Evolutionary conservation across 108 stramenopile genomes (phyloP).

Genomic region (Nannochloropsis gaditana): DNA sequence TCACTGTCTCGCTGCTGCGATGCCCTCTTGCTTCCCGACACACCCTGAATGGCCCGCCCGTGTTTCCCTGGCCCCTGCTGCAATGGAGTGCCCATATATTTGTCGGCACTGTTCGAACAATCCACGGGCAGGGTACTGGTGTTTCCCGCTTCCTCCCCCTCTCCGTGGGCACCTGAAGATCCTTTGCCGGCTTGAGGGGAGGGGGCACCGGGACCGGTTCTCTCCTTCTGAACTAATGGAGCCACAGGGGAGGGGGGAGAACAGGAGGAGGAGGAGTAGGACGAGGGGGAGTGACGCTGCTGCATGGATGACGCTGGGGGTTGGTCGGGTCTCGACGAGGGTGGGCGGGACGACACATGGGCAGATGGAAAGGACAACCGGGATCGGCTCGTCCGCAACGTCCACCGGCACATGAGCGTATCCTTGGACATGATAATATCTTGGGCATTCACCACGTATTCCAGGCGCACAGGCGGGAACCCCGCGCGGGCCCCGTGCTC

Average conservation of each 20-base stretch:
- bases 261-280: background rate
- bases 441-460: background rate
- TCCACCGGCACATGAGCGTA: slow-evolving; percentile 88
- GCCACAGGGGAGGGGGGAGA: background rate
- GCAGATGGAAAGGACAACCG: background rate
- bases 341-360: background rate
- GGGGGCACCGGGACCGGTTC: background rate
- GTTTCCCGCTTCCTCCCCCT: background rate
- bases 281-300: background rate
- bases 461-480: background rate
- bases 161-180: background rate
- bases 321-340: too few species aligned
- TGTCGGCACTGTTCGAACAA: background rate
- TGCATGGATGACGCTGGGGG: background rate
- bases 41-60: background rate
- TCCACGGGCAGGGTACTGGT: background rate
- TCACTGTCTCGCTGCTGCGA: background rate
- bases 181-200: background rate
- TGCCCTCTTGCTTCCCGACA: background rate
- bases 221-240: too few species aligned
- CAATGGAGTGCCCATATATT: background rate
- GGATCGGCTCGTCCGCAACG: slow-evolving; percentile 68
- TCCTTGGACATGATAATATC: background rate
- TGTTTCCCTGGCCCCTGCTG: background rate
- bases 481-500: background rate